Percentiles rank a stretch among this genome's conserved stretches.
These are phyloP conservation scores for Sporothrix dimorphospora DNA, from an alignment of 2,329 filamentous ascomycete species.

Conservation along the genomic window DNA sequence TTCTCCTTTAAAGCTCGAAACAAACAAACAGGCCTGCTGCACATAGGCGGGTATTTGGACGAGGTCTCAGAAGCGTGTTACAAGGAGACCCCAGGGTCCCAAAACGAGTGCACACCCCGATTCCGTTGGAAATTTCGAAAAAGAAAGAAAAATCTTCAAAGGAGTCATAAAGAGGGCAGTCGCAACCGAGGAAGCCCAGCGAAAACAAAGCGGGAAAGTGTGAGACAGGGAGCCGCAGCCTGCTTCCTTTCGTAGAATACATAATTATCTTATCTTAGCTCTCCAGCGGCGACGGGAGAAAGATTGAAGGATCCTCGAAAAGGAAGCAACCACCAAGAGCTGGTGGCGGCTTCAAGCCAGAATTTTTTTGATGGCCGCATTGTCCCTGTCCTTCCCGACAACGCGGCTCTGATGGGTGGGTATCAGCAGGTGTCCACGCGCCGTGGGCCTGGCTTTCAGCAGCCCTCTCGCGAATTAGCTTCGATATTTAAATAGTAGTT, in stretches of 20 bases:
- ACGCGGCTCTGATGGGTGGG: slow-evolving; percentile 3
- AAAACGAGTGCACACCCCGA: neutral
- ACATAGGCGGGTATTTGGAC: neutral
- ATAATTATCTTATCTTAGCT: neutral
- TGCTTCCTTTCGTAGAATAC: slow-evolving; percentile 1
- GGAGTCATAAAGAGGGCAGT: neutral
- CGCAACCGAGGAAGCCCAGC: neutral
- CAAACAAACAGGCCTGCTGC: neutral
- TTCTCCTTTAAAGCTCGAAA: neutral
- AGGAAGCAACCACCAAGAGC: neutral
- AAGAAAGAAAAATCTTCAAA: slow-evolving; percentile 4
- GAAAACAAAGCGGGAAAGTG: slow-evolving; percentile 4
- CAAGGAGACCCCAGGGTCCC: neutral
- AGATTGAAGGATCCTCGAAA: neutral
- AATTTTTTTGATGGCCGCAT: neutral
- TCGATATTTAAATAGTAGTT: slow-evolving; percentile 19
- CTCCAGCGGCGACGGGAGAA: neutral
- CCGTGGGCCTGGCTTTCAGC: slow-evolving; percentile 5
- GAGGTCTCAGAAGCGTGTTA: neutral
- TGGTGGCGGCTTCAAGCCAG: neutral
- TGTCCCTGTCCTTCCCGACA: slow-evolving; percentile 2
- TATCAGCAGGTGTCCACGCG: neutral
- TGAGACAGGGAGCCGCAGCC: neutral
- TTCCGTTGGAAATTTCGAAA: neutral
- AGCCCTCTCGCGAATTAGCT: neutral